Evolutionary conservation across 495 filamentous ascomycete genomes (phyloP), one percentile per base, ranked within the genome.

Genomic region (Penicillium samsonianum): DNA sequence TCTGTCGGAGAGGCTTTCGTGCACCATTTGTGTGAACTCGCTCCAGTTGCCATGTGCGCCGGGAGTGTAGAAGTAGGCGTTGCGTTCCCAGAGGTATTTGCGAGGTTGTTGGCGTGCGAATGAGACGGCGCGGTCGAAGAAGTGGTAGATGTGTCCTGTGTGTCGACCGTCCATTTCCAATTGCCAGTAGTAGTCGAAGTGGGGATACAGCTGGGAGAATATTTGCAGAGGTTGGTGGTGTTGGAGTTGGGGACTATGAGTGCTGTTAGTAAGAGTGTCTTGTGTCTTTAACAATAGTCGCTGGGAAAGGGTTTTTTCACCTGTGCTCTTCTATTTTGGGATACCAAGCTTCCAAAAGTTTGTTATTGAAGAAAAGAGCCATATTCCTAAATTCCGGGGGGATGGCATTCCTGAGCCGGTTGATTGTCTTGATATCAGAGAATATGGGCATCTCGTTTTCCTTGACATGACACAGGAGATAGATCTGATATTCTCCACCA

Each of bases 161-260:
- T 84, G 82, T 20, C 89, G 81, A n/a, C 81, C 80, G 64, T 91
- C 87, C 65, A 88, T 80, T 60, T 90, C 87, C 78, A 86, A 85
- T 65, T 91, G 90, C 88, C 88, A 91, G 52, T 88, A 79, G 62
- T 79, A 89, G 51, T 88, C 86, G 56, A 88, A 91, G 55, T 90
- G 82, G 0, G 87, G 87, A 57, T 87, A 81, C 25, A 84, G 76
- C 55, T 85, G 78, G 45, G 84, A 82, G 62, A 91, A 91, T 43
- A 76, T 69, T 42, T 77, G 70, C 14, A 76, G 17, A 9, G 74
- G 65, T 31, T 74, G 72, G 50, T 65, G 65, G 48, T 73, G 65
- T n/a, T 74, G 70, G 5, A 65, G 31, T 5, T 59, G 51, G 17
- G 61, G 57, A 47, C 60, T 72, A 54, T 8, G 8, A 4, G 46